Evolutionary conservation across 257 asterid genomes (phyloP), one percentile per base, ranked within the genome.

Genomic region (Henckelia pumila): DNA sequence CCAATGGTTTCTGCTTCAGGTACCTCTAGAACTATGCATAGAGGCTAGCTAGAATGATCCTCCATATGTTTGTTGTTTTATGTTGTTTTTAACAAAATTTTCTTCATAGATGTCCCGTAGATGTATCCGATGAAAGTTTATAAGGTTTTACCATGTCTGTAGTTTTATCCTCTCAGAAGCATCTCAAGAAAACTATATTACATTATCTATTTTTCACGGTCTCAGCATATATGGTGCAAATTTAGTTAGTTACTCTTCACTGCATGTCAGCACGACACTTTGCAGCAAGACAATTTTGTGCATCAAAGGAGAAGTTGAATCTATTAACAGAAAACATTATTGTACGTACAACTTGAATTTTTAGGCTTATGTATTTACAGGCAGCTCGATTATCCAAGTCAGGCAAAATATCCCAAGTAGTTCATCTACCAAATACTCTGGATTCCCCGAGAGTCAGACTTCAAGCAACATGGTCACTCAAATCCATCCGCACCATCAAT

Each of bases 391-490:
- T 13, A 57, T 20, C 65, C 47, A 72, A 50, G 53, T 20, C 55
- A 22, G 40, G 16, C 69, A 13, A 58, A 20, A 25, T 32, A 10
- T 50, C 3, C 35, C 63, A 8, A 58, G 52, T 63, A 53, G 8
- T 19, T 28, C 59, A 2, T 32, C 64, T 24, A 13, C 67, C 13
- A 32, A 50, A 8, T 23, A 19, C 40, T 25, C 29, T 49, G 64
- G 32, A 1, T 66, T 66, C 59, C 33, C 69, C 53, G 64, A 66
- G 58, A 59, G 4, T 26, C 67, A 29, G 47, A 26, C 70, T 65
- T 50, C 76, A 1, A 2, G 67, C 53, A 64, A 72, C 65, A 59
- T 55, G 35, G 16, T 33, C 56, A 24, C 72, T 16, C 69, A 70
- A 8, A 13, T 61, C n/a, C 37, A 33, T 67, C 79, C 59, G 62